Base-by-base conservation (phyloP, 1,139 yeast species). In the Geotrichum histeridarum region DNA sequence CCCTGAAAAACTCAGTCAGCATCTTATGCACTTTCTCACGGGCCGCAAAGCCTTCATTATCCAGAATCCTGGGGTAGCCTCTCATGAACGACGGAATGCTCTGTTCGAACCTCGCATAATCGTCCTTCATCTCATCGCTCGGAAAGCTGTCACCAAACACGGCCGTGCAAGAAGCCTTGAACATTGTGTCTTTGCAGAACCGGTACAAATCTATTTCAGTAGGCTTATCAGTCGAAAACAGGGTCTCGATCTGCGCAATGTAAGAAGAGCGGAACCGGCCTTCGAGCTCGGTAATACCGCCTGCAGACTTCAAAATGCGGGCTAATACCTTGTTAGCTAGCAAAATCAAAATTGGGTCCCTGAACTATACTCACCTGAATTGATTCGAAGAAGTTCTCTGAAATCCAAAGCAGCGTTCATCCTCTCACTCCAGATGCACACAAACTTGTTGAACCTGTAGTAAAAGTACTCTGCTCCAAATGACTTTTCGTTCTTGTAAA, bases 81-180 rank as follows among this genome's bases (percentile, higher is more conserved):
- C 44, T 35, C 36, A 55, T 42, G 15, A 50, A 50, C 7, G 41
- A 15, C 8, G 57, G 48, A 31, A 55, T 37, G 31, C 46, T 42
- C 17, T n/a, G 8, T 22, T 55, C 58, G 32, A 51, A 54, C 8
- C 9, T 36, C n/a, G 37, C 33, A 33, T 50, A 55, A 18, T 37
- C 48, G 27, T 47, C 48, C 12, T 22, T 35, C 32, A 51, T 44
- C 8, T 45, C 53, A 9, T 54, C 54, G 15, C 51, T 39, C 8
- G 58, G 58, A 15, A 55, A 54, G 4, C 43, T 39, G 2, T 46
- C 41, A 7, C 58, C 58, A 50, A 54, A 55, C 7, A 55, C 39
- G 2, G 58, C 46, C n/a, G 42, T 35, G 18, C 51, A 47, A 12
- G 57, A 54, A 1, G 58, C 58, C n/a, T 46, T 50, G 35, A 45